Evolutionary conservation across 306 rosid species (phyloP).

Genomic region (Hippophae gyantsensis): DNA sequence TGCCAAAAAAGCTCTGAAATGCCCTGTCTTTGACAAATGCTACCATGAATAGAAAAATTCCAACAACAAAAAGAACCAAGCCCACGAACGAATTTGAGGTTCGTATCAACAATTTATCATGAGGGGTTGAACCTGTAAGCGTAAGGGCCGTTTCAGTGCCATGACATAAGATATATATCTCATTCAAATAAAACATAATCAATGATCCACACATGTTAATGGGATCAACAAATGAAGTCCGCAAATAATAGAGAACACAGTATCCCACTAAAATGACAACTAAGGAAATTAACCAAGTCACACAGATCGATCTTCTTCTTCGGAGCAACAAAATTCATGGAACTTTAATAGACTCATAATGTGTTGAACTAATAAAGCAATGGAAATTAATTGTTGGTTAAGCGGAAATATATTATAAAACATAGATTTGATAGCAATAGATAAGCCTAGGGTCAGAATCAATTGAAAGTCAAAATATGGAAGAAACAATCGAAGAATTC

Average conservation of each 20-base stretch:
- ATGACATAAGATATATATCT: slow-evolving; percentile 1
- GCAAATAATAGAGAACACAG: slow-evolving; percentile 9
- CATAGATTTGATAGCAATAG: no score
- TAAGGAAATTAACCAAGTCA: no score
- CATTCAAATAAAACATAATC: slow-evolving; percentile 9
- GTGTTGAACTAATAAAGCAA: no score
- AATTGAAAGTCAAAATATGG: no score
- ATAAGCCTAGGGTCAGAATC: no score
- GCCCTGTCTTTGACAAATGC: slow-evolving; percentile 11
- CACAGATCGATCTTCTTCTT: no score
- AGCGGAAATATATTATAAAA: no score
- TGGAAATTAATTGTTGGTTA: no score
- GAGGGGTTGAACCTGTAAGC: slow-evolving; percentile 8
- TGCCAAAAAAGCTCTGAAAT: slow-evolving; percentile 11
- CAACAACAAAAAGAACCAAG: slow-evolving; percentile 10
- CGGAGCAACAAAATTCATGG: no score
- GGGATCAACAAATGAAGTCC: slow-evolving; percentile 12
- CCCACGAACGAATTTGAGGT: slow-evolving; percentile 13
- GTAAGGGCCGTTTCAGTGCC: slow-evolving; percentile 2
- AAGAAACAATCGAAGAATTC: no score
- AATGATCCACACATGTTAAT: slow-evolving; percentile 7
- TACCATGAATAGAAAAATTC: slow-evolving; percentile 14
- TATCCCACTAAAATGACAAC: background rate
- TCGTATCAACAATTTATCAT: slow-evolving; percentile 12
- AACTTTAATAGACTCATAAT: no score